Conservation (phyloP, 169 alveolate genomes). For the Plasmodium knowlesi region DNA sequence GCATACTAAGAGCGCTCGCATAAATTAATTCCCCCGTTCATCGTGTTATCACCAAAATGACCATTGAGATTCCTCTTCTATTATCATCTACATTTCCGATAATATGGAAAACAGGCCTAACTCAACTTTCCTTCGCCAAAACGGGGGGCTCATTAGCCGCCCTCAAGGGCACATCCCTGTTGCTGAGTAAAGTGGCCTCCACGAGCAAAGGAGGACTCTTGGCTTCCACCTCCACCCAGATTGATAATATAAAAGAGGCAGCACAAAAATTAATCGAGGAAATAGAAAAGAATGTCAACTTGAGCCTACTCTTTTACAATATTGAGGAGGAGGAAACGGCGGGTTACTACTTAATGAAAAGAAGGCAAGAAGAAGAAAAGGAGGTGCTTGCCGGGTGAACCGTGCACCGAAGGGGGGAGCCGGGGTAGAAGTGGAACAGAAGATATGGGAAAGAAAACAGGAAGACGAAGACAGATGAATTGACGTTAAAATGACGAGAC, state of each 20-base stretch:
- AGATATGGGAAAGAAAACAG: neutral
- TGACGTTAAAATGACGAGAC: neutral
- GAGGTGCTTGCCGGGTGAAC: neutral
- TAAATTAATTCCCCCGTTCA: neutral
- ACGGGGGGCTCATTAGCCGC: slow-evolving; percentile 76
- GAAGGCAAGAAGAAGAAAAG: slow-evolving; percentile 58
- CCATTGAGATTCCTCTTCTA: slow-evolving; percentile 60
- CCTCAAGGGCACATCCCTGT: slow-evolving; percentile 55
- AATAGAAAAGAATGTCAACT: slow-evolving; percentile 63
- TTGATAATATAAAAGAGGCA: slow-evolving; percentile 70
- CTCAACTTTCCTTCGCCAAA: slow-evolving; percentile 76
- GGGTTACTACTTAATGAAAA: slow-evolving; percentile 68
- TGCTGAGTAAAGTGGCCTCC: slow-evolving; percentile 72
- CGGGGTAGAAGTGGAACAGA: neutral
- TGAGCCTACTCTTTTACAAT: slow-evolving; percentile 57
- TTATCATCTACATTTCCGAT: slow-evolving; percentile 68
- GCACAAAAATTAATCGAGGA: slow-evolving; percentile 74
- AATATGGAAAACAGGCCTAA: slow-evolving; percentile 69
- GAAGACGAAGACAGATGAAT: neutral
- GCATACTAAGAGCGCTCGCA: neutral
- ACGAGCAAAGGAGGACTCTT: slow-evolving; percentile 54
- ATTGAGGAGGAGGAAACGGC: slow-evolving; percentile 75
- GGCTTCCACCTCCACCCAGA: slow-evolving; percentile 72
- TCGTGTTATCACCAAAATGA: slow-evolving; percentile 8
- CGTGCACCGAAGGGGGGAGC: neutral